These are phyloP conservation scores for Pterula multifida DNA, from an alignment of 1,284 basidiomycete genomes.

Conservation along the genomic window DNA sequence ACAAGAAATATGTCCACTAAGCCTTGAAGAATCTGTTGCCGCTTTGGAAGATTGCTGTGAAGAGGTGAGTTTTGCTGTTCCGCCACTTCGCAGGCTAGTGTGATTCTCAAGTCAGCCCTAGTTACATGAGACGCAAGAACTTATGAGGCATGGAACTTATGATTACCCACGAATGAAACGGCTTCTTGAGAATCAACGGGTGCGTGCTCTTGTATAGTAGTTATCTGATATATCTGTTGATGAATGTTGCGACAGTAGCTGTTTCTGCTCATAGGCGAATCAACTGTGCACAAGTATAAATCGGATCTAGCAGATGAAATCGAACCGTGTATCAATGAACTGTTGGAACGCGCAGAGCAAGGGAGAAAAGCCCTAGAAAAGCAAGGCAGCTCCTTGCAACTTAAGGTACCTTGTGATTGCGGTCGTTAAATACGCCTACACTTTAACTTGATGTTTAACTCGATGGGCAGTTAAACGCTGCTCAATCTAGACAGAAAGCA, in stretches of 20 bases:
- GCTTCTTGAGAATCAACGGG: conserved; percentile 52
- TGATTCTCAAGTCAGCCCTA: conserved; percentile 20
- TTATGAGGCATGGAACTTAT: conserved; percentile 55
- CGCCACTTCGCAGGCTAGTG: neutral
- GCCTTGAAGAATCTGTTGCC: conserved; percentile 57
- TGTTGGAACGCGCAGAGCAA: conserved; percentile 57
- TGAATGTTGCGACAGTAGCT: conserved; percentile 29
- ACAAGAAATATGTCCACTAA: conserved; percentile 52
- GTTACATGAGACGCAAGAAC: conserved; percentile 54
- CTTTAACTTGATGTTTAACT: neutral
- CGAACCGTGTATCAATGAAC: conserved; percentile 64
- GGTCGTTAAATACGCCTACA: no score
- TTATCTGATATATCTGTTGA: neutral
- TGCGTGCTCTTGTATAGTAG: conserved; percentile 14
- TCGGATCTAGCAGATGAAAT: conserved; percentile 62
- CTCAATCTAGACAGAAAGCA: conserved; percentile 29
- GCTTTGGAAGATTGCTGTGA: conserved; percentile 68
- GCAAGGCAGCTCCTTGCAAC: conserved; percentile 43
- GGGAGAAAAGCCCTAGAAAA: conserved; percentile 47
- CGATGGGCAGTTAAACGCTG: neutral
- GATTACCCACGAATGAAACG: conserved; percentile 59
- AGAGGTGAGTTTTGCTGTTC: conserved; percentile 29
- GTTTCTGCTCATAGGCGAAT: conserved; percentile 59
- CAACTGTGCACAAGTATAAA: conserved; percentile 56
- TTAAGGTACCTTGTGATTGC: conserved; percentile 32